A percentile compares a stretch with the other conserved stretches of the same genome.
Evolutionary conservation across 1,284 basidiomycete species (phyloP).

Genomic region (Trichosporon coremiiforme): DNA sequence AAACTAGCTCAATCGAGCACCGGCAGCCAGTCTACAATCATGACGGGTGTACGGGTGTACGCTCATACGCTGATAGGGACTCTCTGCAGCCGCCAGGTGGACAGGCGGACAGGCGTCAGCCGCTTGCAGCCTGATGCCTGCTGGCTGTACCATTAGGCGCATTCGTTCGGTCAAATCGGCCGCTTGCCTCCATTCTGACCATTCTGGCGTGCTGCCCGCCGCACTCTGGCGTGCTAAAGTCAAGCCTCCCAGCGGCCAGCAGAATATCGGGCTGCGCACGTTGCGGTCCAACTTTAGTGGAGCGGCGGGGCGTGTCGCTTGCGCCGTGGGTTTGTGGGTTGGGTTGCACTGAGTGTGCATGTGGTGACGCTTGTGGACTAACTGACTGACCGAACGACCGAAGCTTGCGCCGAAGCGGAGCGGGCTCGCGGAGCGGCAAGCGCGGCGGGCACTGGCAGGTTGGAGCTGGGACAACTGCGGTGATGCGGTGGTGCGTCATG

Average conservation of each 20-base stretch:
- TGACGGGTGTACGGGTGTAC: constrained; percentile 4
- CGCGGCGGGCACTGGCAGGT: too few species aligned
- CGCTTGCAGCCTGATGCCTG: not conserved
- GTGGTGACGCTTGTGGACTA: not conserved
- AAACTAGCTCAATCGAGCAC: constrained; percentile 7
- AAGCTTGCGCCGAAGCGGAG: not conserved
- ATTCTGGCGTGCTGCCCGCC: not conserved
- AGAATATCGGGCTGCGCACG: not conserved
- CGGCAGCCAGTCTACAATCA: not conserved
- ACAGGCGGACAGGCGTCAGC: not conserved
- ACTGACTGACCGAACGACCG: not conserved
- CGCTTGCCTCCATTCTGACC: not conserved
- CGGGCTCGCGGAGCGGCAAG: too few species aligned
- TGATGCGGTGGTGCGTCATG: not conserved
- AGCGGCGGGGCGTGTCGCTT: not conserved
- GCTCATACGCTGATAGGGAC: not conserved
- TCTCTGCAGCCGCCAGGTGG: not conserved
- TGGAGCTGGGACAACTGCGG: too few species aligned
- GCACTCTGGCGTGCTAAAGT: not conserved
- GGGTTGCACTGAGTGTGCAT: too few species aligned
- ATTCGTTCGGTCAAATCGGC: constrained; percentile 1
- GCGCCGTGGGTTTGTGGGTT: too few species aligned
- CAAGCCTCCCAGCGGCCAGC: not conserved
- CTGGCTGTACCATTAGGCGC: not conserved
- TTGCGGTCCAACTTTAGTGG: not conserved